Base-by-base conservation (phyloP, 805 yeast genomes). In the Zygosaccharomyces lentus region DNA sequence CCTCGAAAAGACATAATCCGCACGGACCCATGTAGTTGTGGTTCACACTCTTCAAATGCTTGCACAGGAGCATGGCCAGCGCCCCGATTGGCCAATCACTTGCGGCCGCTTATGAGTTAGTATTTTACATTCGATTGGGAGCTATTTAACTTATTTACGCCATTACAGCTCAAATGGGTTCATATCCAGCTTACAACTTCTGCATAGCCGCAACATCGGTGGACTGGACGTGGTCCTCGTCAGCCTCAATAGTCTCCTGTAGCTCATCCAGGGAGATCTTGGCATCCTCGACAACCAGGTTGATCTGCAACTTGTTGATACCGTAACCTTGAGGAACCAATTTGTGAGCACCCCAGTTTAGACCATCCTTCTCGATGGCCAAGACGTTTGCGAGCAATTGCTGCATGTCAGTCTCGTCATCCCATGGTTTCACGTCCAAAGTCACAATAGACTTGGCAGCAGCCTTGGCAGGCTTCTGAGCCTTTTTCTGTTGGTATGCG, bases 391-490 rank as follows among this genome's bases (percentile, higher is more conserved):
- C 90, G 61, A 87, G 73, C 76, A 93, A 69, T 73, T 83, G 84
- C 54, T 93, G 95, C 70, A 93, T 79, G 70, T 91, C 84, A 62
- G 99, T 93, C 81, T 93, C 98, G 68, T 93, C 99, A 75, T 93
- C 99, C 99, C 99, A 93, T 77, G 97, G 98, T 84, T 93, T 93
- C 64, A 93, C 95, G 65, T 93, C 99, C 65, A 93, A 69, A 67
- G 99, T 91, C 67, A 93, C 96, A 61, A 89, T 76, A 53, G 97
- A 87, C 81, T 93, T 93, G 69, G 99, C 97, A 74, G 96, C 96
- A 66, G 98, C 89, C 82, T 89, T 89, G 66, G 98, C 88, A 70
- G 95, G 95, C 78, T 86, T 86, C 61, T 91, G 83, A 60, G 96
- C 96, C 84, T 93, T 93, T 83, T 85, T 89, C 67, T 95, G 96